Conservation (phyloP, 805 yeast species). For the Starmerella riodocensis region DNA sequence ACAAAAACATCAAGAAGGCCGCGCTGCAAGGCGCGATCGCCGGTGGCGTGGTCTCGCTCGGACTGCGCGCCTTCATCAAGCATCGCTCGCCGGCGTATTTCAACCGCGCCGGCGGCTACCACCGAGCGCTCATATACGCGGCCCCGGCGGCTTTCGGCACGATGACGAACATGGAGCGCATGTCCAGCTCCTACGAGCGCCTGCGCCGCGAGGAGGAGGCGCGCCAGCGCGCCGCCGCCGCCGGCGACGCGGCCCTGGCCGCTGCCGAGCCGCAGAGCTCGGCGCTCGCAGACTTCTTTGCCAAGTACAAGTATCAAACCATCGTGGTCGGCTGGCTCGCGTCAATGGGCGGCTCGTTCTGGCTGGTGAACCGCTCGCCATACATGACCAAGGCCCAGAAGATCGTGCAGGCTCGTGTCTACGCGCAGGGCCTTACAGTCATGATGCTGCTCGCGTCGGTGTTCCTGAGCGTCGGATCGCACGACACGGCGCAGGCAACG, state of each 20-base stretch:
- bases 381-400: conserved; percentile 65
- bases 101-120: conserved; percentile 22
- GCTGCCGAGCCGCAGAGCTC: not conserved
- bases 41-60: conserved; percentile 41
- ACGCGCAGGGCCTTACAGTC: conserved; percentile 74
- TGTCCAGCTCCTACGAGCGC: conserved; percentile 53
- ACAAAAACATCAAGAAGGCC: conserved; percentile 43
- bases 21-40: conserved; percentile 44
- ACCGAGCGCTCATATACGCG: conserved; percentile 48
- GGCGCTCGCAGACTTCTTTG: conserved; percentile 2
- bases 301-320: conserved; percentile 27
- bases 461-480: conserved; percentile 13
- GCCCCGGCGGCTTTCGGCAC: conserved; percentile 53
- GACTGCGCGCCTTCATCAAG: conserved; percentile 39
- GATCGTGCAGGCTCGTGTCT: conserved; percentile 79
- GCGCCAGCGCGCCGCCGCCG: not conserved
- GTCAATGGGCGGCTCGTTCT: conserved; percentile 71
- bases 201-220: conserved; percentile 34
- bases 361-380: conserved; percentile 54
- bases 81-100: conserved; percentile 30
- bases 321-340: conserved; percentile 69
- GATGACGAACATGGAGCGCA: conserved; percentile 56
- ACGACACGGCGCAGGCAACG: conserved; percentile 3
- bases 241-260: not conserved
- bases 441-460: conserved; percentile 43